phyloP scores from a whole-genome alignment of 495 filamentous ascomycete genomes.

The Zalerion maritima region DNA sequence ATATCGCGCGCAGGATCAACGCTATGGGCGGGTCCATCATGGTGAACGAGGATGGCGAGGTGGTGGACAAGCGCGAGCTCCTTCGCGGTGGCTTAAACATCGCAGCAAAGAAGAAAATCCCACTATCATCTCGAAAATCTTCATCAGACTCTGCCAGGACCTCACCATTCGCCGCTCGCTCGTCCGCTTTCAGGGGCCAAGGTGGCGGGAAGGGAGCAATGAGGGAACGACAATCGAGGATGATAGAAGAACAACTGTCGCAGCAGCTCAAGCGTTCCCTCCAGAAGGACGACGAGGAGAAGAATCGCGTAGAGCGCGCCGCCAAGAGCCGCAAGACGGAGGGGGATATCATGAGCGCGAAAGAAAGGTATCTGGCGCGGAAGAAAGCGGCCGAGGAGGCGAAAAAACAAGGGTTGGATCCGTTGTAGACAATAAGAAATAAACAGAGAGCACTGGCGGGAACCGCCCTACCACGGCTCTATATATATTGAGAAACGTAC shows the following conservation, averaged over 20 bases:
- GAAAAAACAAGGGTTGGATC: constrained; percentile 34
- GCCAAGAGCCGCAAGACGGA: constrained; percentile 61
- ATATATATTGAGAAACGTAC: too few relatives aligned
- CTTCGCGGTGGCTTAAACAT: constrained; percentile 82
- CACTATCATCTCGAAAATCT: neutral
- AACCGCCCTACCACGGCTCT: too few relatives aligned
- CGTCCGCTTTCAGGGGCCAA: constrained; percentile 19
- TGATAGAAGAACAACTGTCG: constrained; percentile 74
- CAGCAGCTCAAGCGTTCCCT: constrained; percentile 54
- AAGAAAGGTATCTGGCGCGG: constrained; percentile 73
- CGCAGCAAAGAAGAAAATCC: constrained; percentile 41
- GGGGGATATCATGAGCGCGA: constrained; percentile 69
- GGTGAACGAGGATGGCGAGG: constrained; percentile 85
- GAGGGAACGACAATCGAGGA: constrained; percentile 69
- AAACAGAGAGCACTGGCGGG: too few relatives aligned
- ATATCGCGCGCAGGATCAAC: constrained; percentile 61
- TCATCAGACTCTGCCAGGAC: constrained; percentile 8
- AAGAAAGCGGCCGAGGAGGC: constrained; percentile 67
- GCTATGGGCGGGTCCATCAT: constrained; percentile 51
- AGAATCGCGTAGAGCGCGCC: constrained; percentile 51
- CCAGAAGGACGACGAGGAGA: constrained; percentile 61
- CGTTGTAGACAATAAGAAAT: too few relatives aligned
- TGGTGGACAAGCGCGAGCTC: constrained; percentile 86
- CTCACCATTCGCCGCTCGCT: constrained; percentile 19
- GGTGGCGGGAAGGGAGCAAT: constrained; percentile 42